Evolutionary conservation across 2,329 filamentous ascomycete genomes (phyloP), one percentile per base, ranked within the genome.

Genomic region (Fusarium penzigii): DNA sequence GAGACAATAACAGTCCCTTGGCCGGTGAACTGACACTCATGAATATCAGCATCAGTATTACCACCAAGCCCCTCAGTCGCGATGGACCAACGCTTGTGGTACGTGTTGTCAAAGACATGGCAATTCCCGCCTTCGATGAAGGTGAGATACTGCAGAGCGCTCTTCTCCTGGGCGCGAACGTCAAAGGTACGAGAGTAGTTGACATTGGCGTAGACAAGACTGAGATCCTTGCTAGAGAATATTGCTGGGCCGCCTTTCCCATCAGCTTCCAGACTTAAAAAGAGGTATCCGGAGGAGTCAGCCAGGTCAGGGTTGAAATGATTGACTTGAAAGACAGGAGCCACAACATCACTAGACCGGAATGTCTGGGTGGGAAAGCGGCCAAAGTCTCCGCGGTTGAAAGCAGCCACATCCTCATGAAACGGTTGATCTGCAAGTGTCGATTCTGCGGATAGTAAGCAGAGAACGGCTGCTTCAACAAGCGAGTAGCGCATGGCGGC

Each of bases 151-250:
- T 52, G 51, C 14, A 46, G 40, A 3, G 58, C 57, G 13, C 44
- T 47, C 5, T 34, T 53, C n/a, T 53, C 48, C 16, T 63, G 60
- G 9, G 53, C 55, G 3, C 60, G 60, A 38, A 58, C 56, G 51
- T 63, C 56, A n/a, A 59, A 63, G 41, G 58, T 50, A 12, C 39
- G 44, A 6, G 52, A 44, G 34, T 62, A 61, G 16, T 49, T 53
- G 38, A 59, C 43, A 29, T 63, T 56, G 17, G 60, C 58, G 39
- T 63, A 63, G 5, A 63, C 53, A 11, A 63, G 60, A 32, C 58
- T 63, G 29, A 63, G 51, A 9, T 61, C 60, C 41, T 52, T 59
- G 47, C 58, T 61, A 12, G 60, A 63, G 51, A 63, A 63, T 20
- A 63, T 58, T 25, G 46, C 51, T n/a, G 60, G 60, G 3, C 60